Conservation (phyloP, 257 asterid species). For the Solanum habrochaites region DNA sequence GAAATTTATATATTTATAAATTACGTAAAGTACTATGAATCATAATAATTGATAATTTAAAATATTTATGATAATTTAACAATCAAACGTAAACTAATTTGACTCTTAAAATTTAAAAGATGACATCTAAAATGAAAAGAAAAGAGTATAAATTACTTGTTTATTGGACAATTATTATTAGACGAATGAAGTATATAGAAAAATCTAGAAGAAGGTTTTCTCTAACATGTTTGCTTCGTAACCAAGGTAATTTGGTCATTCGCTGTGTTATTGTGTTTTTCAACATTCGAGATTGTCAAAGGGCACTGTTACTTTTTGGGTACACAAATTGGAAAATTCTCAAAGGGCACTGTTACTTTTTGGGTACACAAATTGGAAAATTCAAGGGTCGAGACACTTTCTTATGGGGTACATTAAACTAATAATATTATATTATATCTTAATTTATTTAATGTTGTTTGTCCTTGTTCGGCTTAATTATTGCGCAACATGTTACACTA, state of each 20-base stretch:
- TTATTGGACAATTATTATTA: no score
- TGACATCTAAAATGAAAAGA: no score
- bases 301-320: not conserved
- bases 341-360: not conserved
- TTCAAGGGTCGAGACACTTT: not conserved
- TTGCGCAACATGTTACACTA: not conserved
- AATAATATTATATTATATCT: not conserved
- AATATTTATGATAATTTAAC: rapidly evolving
- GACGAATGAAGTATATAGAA: no score
- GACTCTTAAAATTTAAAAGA: no score
- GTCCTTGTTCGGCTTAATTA: not conserved
- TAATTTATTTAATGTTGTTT: not conserved
- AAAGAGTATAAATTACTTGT: no score
- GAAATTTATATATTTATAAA: no score
- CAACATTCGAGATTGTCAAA: not conserved
- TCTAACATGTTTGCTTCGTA: no score
- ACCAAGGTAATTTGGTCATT: no score
- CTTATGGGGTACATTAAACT: not conserved
- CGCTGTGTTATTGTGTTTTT: not conserved
- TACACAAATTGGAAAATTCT: not conserved
- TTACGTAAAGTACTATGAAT: no score
- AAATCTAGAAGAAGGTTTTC: no score
- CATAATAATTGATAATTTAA: no score
- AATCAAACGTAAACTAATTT: no score
- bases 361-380: not conserved